A percentile compares a stretch with the other conserved stretches of the same genome.
Conservation (phyloP, 495 filamentous ascomycete genomes). For the Penicillium flavigenum region DNA sequence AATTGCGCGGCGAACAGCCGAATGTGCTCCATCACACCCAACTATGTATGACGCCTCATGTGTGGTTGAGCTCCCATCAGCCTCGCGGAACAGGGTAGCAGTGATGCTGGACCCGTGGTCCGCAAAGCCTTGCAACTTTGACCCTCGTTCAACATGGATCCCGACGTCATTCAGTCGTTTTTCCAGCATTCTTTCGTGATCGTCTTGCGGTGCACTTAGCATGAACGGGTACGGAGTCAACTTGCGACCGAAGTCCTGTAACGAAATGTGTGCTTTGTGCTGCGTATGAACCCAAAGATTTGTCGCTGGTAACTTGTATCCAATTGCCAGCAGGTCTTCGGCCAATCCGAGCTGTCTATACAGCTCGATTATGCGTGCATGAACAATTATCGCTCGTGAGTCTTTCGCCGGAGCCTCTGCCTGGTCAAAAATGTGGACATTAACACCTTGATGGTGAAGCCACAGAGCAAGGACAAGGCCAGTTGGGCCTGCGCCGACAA, state of each 20-base stretch:
- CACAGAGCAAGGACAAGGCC: conserved; percentile 44
- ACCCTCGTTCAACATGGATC: conserved; percentile 32
- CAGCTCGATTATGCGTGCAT: conserved; percentile 46
- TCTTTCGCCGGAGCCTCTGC: conserved; percentile 25
- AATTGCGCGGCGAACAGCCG: conserved; percentile 29
- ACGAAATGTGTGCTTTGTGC: conserved; percentile 24
- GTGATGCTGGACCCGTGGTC: conserved; percentile 28
- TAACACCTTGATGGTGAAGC: conserved; percentile 37
- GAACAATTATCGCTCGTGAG: conserved; percentile 40
- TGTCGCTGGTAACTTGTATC: conserved; percentile 36
- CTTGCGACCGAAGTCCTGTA: conserved; percentile 27
- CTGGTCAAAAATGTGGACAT: conserved; percentile 39
- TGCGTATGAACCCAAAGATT: conserved; percentile 36
- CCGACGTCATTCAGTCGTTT: conserved; percentile 32
- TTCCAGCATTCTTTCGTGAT: conserved; percentile 40
- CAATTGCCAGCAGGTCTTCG: conserved; percentile 31
- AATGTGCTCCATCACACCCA: conserved; percentile 41
- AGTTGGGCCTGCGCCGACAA: conserved; percentile 43
- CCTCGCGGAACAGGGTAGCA: conserved; percentile 24
- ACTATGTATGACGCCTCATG: conserved; percentile 34
- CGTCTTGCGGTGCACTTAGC: conserved; percentile 32
- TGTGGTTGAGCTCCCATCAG: conserved; percentile 18
- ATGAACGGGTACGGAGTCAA: conserved; percentile 40
- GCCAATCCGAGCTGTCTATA: conserved; percentile 40
- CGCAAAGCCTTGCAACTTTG: conserved; percentile 27